These are phyloP conservation scores for Calonectria hongkongensis DNA, from an alignment of 2,329 filamentous ascomycete genomes.

Conservation along the genomic window DNA sequence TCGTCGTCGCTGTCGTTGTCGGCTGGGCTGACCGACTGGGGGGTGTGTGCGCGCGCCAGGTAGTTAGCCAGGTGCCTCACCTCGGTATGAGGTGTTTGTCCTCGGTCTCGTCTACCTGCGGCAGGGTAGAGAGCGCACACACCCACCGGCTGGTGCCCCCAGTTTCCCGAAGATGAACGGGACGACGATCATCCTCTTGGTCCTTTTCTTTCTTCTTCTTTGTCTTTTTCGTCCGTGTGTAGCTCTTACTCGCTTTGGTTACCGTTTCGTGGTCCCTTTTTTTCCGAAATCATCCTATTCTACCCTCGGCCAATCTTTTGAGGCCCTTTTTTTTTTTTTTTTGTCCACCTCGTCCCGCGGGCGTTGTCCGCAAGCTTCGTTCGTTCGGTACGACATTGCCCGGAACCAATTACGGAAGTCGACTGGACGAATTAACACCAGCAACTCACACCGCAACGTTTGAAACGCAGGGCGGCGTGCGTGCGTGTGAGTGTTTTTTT, in stretches of 20 bases:
- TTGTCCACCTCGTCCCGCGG: neutral
- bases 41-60: neutral
- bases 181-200: neutral
- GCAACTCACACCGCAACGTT: constrained; percentile 6
- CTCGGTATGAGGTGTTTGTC: constrained; percentile 34
- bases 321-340: constrained; percentile 29
- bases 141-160: constrained; percentile 9
- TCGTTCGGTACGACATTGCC: constrained; percentile 28
- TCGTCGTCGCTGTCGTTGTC: neutral
- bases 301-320: constrained; percentile 12
- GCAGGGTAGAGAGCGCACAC: neutral
- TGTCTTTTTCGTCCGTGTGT: neutral
- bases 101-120: constrained; percentile 9
- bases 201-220: neutral
- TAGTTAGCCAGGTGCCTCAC: constrained; percentile 22
- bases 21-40: constrained; percentile 27
- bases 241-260: constrained; percentile 4
- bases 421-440: neutral
- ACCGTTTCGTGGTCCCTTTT: constrained; percentile 23
- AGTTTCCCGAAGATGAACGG: constrained; percentile 24
- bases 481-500: neutral
- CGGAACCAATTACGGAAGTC: constrained; percentile 19
- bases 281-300: constrained; percentile 30
- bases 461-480: constrained; percentile 11
- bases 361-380: neutral